Base-by-base conservation (phyloP, 257 asterid species). In the Fraxinus americana region DNA sequence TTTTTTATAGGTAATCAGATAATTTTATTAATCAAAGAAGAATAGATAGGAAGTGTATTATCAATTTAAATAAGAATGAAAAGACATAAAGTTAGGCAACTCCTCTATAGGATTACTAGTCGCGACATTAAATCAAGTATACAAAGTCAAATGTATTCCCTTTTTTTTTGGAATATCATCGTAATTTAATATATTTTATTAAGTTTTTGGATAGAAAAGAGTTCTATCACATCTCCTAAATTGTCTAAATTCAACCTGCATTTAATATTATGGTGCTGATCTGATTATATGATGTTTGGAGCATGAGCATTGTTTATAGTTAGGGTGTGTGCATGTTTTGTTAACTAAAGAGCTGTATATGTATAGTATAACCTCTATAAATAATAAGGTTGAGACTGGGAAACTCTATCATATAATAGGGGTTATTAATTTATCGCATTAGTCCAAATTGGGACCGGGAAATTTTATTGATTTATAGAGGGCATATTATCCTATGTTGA, bases 231-330 rank as follows among this genome's bases (percentile, higher is more conserved):
- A 6, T 65, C 38, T 39, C 72, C 80, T 19, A 39, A 70, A 70
- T 70, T 67, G 35, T 54, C 65, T 19, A n/a, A 54, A 54, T 65
- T 70, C 68, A 27, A 3, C 7, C 74, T 84, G 73, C 71, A 71
- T 59, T 73, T 27, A 70, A 41, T 45, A 21, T 75, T 59, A 39
- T 43, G 74, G 68, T 59, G 45, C 21, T 67, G 73, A 19, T 45
- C 45, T 54, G 67, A 63, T 63, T 74, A 27, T 30, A 34, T 65
- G 7, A 13, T 32, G 76, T 45, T 45, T 14, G 19, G 5, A 45
- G 54, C n/a, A 19, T 36, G 74, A 41, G 48, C 8, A 16, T 4
- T 70, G 25, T 38, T 48, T 48, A 14, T 48, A 48, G n/a, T 48
- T 14, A 14, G n/a, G 1, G 19, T 13, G 54, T 48, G n/a, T 48